Evolutionary conservation across 2,329 filamentous ascomycete species (phyloP).

Genomic region (Sporothrix schenckii): DNA sequence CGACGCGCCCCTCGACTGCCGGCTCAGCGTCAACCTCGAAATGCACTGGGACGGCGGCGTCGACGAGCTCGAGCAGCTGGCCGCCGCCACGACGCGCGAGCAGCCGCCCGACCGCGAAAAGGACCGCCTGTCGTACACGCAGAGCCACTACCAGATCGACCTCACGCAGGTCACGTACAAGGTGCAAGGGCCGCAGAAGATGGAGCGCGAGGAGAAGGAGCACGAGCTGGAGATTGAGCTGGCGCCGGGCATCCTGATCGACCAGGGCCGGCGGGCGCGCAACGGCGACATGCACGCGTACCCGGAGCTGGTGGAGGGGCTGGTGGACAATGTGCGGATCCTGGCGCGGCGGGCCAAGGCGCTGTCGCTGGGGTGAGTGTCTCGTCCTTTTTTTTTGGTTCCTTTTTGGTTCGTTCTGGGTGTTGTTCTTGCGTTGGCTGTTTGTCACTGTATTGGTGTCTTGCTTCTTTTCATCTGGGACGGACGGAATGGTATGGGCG

Average conservation of each 20-base stretch:
- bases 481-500: neutral
- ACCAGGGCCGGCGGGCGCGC: conserved; percentile 64
- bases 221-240: conserved; percentile 84
- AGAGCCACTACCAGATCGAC: conserved; percentile 86
- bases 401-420: too few relatives aligned
- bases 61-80: conserved; percentile 54
- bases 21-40: conserved; percentile 93
- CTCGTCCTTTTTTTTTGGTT: neutral
- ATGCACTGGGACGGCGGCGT: conserved; percentile 77
- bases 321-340: conserved; percentile 72
- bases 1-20: conserved; percentile 77
- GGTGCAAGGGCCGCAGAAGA: conserved; percentile 43
- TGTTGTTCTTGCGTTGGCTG: neutral
- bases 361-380: neutral
- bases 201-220: conserved; percentile 59
- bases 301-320: conserved; percentile 68
- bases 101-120: conserved; percentile 70
- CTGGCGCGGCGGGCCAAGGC: conserved; percentile 43
- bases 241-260: conserved; percentile 62
- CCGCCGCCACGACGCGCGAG: conserved; percentile 45
- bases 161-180: conserved; percentile 78
- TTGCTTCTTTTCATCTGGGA: neutral
- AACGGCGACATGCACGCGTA: conserved; percentile 61
- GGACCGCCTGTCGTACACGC: conserved; percentile 87
- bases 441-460: neutral